Percentiles rank a stretch among this genome's conserved stretches.
These are phyloP conservation scores for Lojkania enalia DNA, from an alignment of 2,329 filamentous ascomycete genomes.

Conservation along the genomic window DNA sequence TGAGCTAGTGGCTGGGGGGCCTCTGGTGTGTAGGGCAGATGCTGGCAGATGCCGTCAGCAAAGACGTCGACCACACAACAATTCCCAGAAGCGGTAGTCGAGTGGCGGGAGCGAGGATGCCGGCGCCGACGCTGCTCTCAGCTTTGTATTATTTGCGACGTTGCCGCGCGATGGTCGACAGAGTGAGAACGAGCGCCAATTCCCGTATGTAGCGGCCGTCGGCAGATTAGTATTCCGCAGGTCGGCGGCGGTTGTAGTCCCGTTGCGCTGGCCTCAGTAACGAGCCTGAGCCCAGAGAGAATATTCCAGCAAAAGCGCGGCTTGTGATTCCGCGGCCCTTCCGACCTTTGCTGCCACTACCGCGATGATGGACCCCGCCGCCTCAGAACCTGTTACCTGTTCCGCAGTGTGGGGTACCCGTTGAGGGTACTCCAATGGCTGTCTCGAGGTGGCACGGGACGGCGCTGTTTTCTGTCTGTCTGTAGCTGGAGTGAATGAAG, in stretches of 20 bases:
- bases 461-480: too few species aligned
- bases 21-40: constrained; percentile 7
- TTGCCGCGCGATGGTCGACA: too few species aligned
- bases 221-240: too few species aligned
- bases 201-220: too few species aligned
- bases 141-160: too few species aligned
- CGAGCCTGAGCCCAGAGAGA: background rate
- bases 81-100: too few species aligned
- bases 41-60: too few species aligned
- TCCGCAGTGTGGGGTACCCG: background rate
- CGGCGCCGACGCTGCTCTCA: too few species aligned
- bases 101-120: too few species aligned
- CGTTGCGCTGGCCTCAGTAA: background rate
- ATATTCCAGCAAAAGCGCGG: background rate
- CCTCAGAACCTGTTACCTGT: background rate
- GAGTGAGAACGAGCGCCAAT: background rate
- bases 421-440: too few species aligned
- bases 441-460: too few species aligned
- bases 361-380: background rate
- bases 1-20: constrained; percentile 19
- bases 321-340: background rate
- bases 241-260: background rate
- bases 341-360: background rate
- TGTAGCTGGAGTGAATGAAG: background rate
- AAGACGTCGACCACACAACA: too few species aligned